Percentiles rank a stretch among this genome's conserved stretches.
phyloP scores from a whole-genome alignment of 2,329 filamentous ascomycete species.

The Tolypocladium album region DNA sequence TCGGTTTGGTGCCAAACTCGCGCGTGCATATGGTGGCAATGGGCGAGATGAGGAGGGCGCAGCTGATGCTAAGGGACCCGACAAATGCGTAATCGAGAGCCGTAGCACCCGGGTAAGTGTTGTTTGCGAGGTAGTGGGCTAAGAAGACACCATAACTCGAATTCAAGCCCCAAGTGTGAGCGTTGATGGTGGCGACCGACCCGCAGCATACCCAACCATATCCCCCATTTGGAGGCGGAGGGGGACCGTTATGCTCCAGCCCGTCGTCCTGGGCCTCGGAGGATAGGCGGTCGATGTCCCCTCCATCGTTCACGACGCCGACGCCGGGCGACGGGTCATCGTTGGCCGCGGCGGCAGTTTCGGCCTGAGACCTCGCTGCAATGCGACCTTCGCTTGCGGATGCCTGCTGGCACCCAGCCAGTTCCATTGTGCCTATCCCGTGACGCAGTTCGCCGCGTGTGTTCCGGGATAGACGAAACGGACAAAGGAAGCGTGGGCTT shows the following conservation, averaged over 20 bases:
- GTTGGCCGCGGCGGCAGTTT: neutral
- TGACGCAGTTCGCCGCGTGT: neutral
- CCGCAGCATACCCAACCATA: conserved; percentile 38
- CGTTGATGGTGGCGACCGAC: conserved; percentile 42
- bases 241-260: conserved; percentile 4
- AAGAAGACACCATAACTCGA: conserved; percentile 39
- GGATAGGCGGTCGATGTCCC: neutral
- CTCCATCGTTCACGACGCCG: neutral
- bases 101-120: conserved; percentile 52
- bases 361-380: neutral
- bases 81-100: conserved; percentile 65
- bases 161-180: conserved; percentile 68
- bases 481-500: neutral
- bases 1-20: conserved; percentile 50
- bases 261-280: neutral
- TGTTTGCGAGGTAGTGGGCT: conserved; percentile 43
- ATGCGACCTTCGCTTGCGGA: neutral
- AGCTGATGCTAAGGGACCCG: conserved; percentile 32
- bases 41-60: conserved; percentile 57
- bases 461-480: neutral
- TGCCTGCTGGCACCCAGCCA: neutral
- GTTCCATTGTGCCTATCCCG: neutral
- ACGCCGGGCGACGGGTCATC: neutral
- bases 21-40: conserved; percentile 52
- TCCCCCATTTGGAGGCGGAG: conserved; percentile 44